Evolutionary conservation across 2,329 filamentous ascomycete species (phyloP).

Genomic region (Knoxdaviesia proteae): DNA sequence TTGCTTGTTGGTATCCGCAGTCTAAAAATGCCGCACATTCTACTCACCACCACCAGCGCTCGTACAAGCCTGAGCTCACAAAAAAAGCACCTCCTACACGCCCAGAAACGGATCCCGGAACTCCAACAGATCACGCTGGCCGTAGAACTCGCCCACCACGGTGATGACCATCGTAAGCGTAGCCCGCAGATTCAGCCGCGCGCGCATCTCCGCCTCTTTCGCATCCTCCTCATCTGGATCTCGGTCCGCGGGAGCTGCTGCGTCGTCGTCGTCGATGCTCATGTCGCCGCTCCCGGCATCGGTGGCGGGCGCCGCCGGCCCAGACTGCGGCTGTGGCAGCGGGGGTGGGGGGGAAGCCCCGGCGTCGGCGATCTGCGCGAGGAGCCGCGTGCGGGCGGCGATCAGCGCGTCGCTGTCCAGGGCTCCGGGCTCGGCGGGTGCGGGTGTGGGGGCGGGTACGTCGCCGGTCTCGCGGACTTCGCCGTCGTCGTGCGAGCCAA

Average conservation of each 20-base stretch:
- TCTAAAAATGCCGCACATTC: no score
- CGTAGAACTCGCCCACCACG: constrained; percentile 71
- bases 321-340: constrained; percentile 6
- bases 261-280: constrained; percentile 10
- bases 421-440: constrained; percentile 19
- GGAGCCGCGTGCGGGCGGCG: constrained; percentile 13
- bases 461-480: constrained; percentile 11
- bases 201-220: constrained; percentile 12
- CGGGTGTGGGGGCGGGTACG: constrained; percentile 21
- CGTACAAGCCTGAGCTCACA: no score
- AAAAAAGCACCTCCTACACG: constrained; percentile 11
- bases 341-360: constrained; percentile 1
- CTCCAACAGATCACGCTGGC: constrained; percentile 67
- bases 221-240: constrained; percentile 8
- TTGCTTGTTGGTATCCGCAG: no score
- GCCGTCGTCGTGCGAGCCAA: constrained; percentile 17
- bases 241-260: constrained; percentile 3
- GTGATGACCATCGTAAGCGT: constrained; percentile 86
- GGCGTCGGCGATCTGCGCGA: constrained; percentile 19
- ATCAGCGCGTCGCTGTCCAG: no score
- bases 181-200: constrained; percentile 34
- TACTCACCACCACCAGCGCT: no score
- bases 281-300: not conserved
- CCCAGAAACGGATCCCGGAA: constrained; percentile 42
- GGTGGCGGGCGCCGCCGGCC: no score